A percentile compares a stretch with the other conserved stretches of the same genome.
Evolutionary conservation across 2,329 filamentous ascomycete genomes (phyloP).

Genomic region (Sodiomyces alkalinus): DNA sequence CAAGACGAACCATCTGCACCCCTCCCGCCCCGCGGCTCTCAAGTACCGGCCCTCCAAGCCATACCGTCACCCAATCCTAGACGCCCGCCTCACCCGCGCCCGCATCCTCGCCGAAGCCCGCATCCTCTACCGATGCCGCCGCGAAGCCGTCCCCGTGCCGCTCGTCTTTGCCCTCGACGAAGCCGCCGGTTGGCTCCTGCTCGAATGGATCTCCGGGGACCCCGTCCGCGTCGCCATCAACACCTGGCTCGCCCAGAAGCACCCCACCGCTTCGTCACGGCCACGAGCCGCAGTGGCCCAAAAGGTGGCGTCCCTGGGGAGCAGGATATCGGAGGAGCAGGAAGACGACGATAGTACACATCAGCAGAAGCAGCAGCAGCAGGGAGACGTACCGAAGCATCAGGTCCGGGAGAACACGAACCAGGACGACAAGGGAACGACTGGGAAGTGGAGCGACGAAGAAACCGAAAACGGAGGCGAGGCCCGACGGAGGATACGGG

Average conservation of each 20-base stretch:
- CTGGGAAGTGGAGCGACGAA: no score
- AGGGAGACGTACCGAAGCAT: slow-evolving; percentile 8
- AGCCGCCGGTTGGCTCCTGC: slow-evolving; percentile 55
- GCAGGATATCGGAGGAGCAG: not conserved
- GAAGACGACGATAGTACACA: not conserved
- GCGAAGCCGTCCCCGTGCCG: slow-evolving; percentile 70
- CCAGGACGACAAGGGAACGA: no score
- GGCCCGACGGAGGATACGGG: slow-evolving; percentile 11
- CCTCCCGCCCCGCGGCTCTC: slow-evolving; percentile 56
- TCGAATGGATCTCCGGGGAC: slow-evolving; percentile 70
- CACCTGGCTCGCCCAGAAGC: slow-evolving; percentile 41
- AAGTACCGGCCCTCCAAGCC: slow-evolving; percentile 87
- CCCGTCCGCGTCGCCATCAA: slow-evolving; percentile 59
- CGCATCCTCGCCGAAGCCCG: slow-evolving; percentile 81
- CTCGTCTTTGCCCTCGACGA: slow-evolving; percentile 58
- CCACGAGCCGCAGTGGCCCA: slow-evolving; percentile 11
- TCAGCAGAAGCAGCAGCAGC: slow-evolving; percentile 9
- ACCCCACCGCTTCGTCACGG: no score
- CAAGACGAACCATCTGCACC: slow-evolving; percentile 63
- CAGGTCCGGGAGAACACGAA: slow-evolving; percentile 10
- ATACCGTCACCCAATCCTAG: slow-evolving; percentile 82
- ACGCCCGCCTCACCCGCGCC: slow-evolving; percentile 72
- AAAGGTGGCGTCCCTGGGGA: slow-evolving; percentile 15
- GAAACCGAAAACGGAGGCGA: not conserved
- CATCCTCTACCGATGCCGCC: slow-evolving; percentile 62